phyloP scores from a whole-genome alignment of 1,284 basidiomycete genomes.

The Meripilus lineatus region DNA sequence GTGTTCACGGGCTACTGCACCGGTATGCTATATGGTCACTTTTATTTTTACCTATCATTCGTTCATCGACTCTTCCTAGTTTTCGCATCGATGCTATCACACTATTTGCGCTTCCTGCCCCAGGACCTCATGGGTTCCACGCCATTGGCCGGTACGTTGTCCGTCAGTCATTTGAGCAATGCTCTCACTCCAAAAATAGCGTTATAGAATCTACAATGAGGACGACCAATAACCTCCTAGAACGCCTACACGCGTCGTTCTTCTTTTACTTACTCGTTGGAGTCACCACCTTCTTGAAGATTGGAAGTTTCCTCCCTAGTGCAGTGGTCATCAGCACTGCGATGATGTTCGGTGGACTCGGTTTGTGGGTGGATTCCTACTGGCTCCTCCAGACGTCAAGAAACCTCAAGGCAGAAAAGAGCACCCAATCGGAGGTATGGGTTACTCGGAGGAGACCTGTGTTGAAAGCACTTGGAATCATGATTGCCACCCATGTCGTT shows the following conservation, averaged over 20 bases:
- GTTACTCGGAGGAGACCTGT: conserved; percentile 40
- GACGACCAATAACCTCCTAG: conserved; percentile 88
- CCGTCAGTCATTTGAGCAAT: conserved; percentile 2
- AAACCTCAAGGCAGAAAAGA: conserved; percentile 17
- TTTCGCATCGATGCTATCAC: conserved; percentile 95
- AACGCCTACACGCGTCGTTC: conserved; percentile 92
- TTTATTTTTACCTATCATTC: neutral
- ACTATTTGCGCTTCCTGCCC: conserved; percentile 81
- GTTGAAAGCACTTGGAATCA: conserved; percentile 44
- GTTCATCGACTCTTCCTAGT: conserved; percentile 25
- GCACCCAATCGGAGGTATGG: conserved; percentile 24
- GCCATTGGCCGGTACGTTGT: conserved; percentile 71
- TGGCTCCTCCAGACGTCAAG: conserved; percentile 35
- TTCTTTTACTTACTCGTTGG: conserved; percentile 88
- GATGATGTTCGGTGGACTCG: conserved; percentile 78
- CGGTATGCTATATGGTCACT: conserved; percentile 39
- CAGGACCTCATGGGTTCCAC: conserved; percentile 94
- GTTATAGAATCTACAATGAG: conserved; percentile 81
- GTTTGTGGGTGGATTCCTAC: conserved; percentile 65
- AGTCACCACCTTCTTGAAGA: conserved; percentile 79
- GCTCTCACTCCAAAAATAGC: too few species aligned
- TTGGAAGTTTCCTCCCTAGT: conserved; percentile 86
- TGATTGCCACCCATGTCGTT: conserved; percentile 48
- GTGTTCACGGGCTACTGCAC: conserved; percentile 76
- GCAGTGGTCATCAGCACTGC: conserved; percentile 77